Evolutionary conservation across 257 asterid species (phyloP).

Genomic region (Paulownia fortunei): DNA sequence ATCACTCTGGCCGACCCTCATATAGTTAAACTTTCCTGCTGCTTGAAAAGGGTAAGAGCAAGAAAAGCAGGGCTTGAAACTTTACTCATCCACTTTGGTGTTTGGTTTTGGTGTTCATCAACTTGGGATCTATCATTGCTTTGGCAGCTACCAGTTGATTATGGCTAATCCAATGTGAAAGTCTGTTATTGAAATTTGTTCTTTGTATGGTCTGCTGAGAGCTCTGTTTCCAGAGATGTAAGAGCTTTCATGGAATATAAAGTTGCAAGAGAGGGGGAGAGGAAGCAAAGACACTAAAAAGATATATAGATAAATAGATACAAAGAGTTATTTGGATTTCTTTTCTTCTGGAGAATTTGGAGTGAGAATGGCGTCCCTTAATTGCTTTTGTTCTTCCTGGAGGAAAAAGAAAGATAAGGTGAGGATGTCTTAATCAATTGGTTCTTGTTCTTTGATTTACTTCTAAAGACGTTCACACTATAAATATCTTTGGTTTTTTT

Average conservation of each 20-base stretch:
- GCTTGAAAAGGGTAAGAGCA: slow-evolving; percentile 49
- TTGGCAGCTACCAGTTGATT: slow-evolving; percentile 68
- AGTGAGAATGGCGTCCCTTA: slow-evolving; percentile 47
- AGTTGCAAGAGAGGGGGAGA: slow-evolving; percentile 10
- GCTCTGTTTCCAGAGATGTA: slow-evolving; percentile 43
- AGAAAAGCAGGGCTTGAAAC: slow-evolving; percentile 35
- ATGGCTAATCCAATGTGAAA: slow-evolving; percentile 58
- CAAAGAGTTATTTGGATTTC: slow-evolving; percentile 15
- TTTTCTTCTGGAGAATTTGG: slow-evolving; percentile 19
- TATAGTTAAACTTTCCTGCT: slow-evolving; percentile 33
- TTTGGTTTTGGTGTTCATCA: slow-evolving; percentile 38
- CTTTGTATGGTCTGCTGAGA: slow-evolving; percentile 26
- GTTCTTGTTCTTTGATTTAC: neutral
- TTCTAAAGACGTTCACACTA: neutral
- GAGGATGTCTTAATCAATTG: slow-evolving; percentile 9
- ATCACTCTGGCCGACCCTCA: slow-evolving; percentile 69
- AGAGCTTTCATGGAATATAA: slow-evolving; percentile 22
- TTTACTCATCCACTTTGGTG: slow-evolving; percentile 34
- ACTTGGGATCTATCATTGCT: slow-evolving; percentile 49
- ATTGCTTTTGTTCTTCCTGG: slow-evolving; percentile 52
- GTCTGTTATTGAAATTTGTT: slow-evolving; percentile 19
- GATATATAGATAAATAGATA: neutral
- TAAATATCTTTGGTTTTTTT: too few species aligned
- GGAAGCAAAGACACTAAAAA: slow-evolving; percentile 1
- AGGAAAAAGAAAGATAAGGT: slow-evolving; percentile 58